Evolutionary conservation across 2,329 filamentous ascomycete genomes (phyloP).

Genomic region (Nemania diffusa): DNA sequence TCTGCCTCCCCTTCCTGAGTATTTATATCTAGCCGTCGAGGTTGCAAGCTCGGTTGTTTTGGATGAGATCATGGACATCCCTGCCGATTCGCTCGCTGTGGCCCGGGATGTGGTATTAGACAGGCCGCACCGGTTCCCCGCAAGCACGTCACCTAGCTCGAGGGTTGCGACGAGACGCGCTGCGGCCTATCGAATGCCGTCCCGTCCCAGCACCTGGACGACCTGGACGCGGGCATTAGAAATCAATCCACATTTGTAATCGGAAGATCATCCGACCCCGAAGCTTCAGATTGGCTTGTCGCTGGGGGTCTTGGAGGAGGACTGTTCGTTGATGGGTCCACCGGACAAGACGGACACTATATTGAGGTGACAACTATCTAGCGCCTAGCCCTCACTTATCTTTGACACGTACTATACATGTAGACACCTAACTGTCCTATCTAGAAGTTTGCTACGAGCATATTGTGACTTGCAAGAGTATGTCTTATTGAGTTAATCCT

Average conservation of each 20-base stretch:
- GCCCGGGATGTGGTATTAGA: background rate
- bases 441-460: too few relatives aligned
- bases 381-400: too few relatives aligned
- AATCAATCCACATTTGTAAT: constrained; percentile 41
- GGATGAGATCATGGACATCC: constrained; percentile 28
- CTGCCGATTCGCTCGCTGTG: constrained; percentile 15
- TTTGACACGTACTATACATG: too few relatives aligned
- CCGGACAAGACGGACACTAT: background rate
- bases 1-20: background rate
- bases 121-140: constrained; percentile 39
- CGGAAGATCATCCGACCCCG: constrained; percentile 26
- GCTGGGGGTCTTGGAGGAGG: too few relatives aligned
- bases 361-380: background rate
- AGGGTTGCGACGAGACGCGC: constrained; percentile 39
- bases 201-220: constrained; percentile 12
- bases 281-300: background rate
- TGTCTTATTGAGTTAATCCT: too few relatives aligned
- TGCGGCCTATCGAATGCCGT: constrained; percentile 26
- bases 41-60: background rate
- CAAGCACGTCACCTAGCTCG: constrained; percentile 45
- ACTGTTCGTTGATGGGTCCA: background rate
- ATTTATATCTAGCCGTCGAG: constrained; percentile 21
- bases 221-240: constrained; percentile 37
- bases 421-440: too few relatives aligned
- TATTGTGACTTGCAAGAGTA: too few relatives aligned